Evolutionary conservation across 1,284 basidiomycete species (phyloP).

Genomic region (Xerocomus amazonicus): DNA sequence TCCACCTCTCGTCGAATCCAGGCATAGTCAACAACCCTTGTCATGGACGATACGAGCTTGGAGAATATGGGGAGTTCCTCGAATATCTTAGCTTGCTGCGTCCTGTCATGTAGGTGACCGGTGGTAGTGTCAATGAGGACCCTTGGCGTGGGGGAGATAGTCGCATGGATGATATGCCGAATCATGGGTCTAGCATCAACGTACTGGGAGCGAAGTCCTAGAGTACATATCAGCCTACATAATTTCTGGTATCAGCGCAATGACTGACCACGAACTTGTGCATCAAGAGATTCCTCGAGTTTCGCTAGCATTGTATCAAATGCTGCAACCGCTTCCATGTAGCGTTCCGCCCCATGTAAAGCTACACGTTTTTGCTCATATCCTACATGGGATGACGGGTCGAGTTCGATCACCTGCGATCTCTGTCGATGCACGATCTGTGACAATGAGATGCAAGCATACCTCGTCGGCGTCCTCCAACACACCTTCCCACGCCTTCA

Average conservation of each 20-base stretch:
- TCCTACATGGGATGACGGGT: background rate
- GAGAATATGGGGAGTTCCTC: background rate
- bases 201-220: background rate
- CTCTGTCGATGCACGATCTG: background rate
- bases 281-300: background rate
- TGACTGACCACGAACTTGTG: background rate
- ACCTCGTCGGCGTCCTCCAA: background rate
- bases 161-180: background rate
- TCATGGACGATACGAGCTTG: background rate
- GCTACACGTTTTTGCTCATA: too few relatives aligned
- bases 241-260: background rate
- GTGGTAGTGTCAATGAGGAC: background rate
- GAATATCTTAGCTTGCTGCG: background rate
- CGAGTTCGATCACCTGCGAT: background rate
- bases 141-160: background rate
- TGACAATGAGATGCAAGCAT: background rate
- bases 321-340: background rate
- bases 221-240: background rate
- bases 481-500: background rate
- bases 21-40: background rate
- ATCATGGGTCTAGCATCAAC: background rate
- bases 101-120: background rate
- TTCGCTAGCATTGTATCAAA: background rate
- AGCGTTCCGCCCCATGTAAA: background rate
- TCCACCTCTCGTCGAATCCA: background rate